Conservation (phyloP, 1,284 basidiomycete species). For the Fomitopsis betulina region DNA sequence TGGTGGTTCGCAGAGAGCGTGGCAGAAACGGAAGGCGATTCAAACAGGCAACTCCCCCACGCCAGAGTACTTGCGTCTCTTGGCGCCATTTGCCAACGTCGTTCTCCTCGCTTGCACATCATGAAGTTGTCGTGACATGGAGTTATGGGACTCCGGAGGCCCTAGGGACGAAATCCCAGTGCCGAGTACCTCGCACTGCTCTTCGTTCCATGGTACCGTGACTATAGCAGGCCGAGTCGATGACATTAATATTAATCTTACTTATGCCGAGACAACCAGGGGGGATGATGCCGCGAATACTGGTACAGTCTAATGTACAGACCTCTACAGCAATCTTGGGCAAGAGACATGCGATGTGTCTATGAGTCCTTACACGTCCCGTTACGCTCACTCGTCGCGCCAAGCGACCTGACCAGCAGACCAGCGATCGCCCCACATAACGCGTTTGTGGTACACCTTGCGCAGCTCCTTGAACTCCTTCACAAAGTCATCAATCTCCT, state of each 20-base stretch:
- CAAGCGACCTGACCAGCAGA: slow-evolving; percentile 79
- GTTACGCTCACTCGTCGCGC: slow-evolving; percentile 29
- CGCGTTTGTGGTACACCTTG: slow-evolving; percentile 86
- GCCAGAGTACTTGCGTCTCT: neutral
- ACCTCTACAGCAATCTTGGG: too few species aligned
- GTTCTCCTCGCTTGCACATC: neutral
- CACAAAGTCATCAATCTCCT: slow-evolving; percentile 82
- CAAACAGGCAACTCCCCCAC: neutral
- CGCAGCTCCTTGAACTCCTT: slow-evolving; percentile 82
- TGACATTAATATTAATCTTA: too few species aligned
- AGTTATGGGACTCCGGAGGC: too few species aligned
- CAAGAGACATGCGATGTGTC: neutral
- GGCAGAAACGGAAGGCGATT: neutral
- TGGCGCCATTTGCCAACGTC: neutral
- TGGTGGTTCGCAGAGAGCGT: neutral
- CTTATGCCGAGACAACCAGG: too few species aligned
- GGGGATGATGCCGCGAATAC: too few species aligned
- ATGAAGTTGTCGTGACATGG: too few species aligned
- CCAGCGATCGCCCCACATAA: slow-evolving; percentile 88
- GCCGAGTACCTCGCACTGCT: too few species aligned
- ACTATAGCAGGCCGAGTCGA: too few species aligned
- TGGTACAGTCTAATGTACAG: too few species aligned
- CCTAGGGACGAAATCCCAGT: too few species aligned
- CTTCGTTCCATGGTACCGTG: too few species aligned
- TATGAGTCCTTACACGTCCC: neutral